These are phyloP conservation scores for Rheum nobile DNA, from an alignment of 148 eudicot species.

Conservation along the genomic window DNA sequence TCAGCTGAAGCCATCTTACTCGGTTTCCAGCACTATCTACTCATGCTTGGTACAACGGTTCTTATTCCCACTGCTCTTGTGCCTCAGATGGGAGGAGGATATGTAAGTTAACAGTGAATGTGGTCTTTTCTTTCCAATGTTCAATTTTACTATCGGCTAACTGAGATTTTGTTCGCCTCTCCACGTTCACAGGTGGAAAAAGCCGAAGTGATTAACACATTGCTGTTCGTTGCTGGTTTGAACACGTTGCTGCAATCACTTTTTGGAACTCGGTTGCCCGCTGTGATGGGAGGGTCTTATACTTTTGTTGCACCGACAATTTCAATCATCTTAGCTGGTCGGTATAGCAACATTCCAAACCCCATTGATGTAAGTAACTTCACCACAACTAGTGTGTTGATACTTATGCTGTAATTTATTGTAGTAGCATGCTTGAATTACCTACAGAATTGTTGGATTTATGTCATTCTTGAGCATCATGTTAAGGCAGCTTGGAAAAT, in stretches of 20 bases:
- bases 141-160: neutral
- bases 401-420: neutral
- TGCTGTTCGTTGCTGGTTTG: constrained; percentile 91
- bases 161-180: neutral
- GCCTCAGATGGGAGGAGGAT: constrained; percentile 99
- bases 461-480: neutral
- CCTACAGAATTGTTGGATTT: neutral
- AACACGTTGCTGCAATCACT: constrained; percentile 78
- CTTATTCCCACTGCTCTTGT: constrained; percentile 89
- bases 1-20: constrained; percentile 94
- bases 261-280: constrained; percentile 89
- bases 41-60: constrained; percentile 95
- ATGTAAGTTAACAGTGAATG: constrained; percentile 30
- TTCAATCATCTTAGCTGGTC: constrained; percentile 85
- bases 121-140: neutral
- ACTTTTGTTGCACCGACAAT: constrained; percentile 90
- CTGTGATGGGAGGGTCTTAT: constrained; percentile 89
- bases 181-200: constrained; percentile 64
- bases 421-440: neutral
- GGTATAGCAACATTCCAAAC: constrained; percentile 52
- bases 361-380: constrained; percentile 48
- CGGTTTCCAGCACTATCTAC: constrained; percentile 90
- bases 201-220: constrained; percentile 90
- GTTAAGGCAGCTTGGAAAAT: neutral
- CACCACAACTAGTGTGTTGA: neutral